A percentile compares a stretch with the other conserved stretches of the same genome.
Conservation (phyloP, 768 basidiomycete species). For the Pleurotus giganteus region DNA sequence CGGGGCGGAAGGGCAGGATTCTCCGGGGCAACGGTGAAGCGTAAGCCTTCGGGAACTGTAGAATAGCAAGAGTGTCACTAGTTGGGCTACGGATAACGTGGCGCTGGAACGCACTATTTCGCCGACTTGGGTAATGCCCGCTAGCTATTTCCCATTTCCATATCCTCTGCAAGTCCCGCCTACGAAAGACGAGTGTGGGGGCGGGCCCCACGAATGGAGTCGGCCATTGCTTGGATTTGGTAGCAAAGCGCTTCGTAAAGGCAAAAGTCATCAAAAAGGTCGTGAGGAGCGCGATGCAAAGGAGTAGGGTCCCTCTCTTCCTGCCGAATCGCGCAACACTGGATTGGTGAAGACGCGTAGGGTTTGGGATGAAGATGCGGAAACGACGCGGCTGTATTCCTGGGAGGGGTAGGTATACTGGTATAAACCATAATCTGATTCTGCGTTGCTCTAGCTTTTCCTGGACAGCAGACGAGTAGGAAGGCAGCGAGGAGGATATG, state of each 20-base stretch:
- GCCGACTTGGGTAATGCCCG: slow-evolving; percentile 90
- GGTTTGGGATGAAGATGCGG: slow-evolving; percentile 60
- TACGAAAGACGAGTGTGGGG: slow-evolving; percentile 70
- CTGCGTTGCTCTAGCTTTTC: slow-evolving; percentile 60
- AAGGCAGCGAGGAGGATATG: slow-evolving; percentile 27
- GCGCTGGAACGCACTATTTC: slow-evolving; percentile 54
- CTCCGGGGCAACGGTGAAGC: slow-evolving; percentile 48
- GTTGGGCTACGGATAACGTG: neutral
- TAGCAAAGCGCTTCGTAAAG: slow-evolving; percentile 58
- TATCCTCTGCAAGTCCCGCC: slow-evolving; percentile 82
- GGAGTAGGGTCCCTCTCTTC: slow-evolving; percentile 50
- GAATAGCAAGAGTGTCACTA: slow-evolving; percentile 10
- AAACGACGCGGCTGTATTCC: slow-evolving; percentile 53
- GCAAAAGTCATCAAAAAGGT: slow-evolving; percentile 58
- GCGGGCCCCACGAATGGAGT: slow-evolving; percentile 53
- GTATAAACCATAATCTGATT: slow-evolving; percentile 53
- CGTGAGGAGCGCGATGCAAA: slow-evolving; percentile 45
- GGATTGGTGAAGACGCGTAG: slow-evolving; percentile 56
- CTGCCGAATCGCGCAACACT: slow-evolving; percentile 57
- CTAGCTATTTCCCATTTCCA: slow-evolving; percentile 96
- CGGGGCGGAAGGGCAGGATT: slow-evolving; percentile 75
- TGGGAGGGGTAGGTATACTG: slow-evolving; percentile 59
- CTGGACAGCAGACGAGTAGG: slow-evolving; percentile 54
- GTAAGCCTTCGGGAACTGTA: slow-evolving; percentile 70
- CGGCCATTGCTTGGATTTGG: slow-evolving; percentile 63